phyloP scores from a whole-genome alignment of 1,284 basidiomycete genomes.

The Grifola frondosa region DNA sequence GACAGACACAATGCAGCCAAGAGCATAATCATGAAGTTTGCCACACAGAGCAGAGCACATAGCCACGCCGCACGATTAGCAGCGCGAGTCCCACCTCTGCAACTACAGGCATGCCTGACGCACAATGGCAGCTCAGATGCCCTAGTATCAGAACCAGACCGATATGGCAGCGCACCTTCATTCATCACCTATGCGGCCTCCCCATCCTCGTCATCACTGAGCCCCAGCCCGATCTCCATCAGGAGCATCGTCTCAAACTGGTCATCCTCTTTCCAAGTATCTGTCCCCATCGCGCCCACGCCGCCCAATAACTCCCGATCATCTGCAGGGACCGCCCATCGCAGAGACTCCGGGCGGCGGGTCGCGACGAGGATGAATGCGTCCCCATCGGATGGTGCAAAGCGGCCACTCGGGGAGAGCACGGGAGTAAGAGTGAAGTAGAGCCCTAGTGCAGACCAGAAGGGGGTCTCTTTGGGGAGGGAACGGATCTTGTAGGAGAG shows the following conservation, averaged over 20 bases:
- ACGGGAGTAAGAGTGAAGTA: constrained; percentile 79
- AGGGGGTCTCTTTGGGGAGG: constrained; percentile 71
- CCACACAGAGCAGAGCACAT: too few species aligned
- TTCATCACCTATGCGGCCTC: too few species aligned
- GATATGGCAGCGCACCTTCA: too few species aligned
- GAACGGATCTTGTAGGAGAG: constrained; percentile 81
- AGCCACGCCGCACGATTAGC: too few species aligned
- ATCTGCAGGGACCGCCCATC: constrained; percentile 51
- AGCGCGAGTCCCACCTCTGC: too few species aligned
- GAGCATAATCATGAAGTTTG: too few species aligned
- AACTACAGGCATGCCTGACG: too few species aligned
- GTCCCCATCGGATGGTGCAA: neutral
- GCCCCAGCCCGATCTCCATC: constrained; percentile 39
- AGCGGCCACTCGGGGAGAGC: constrained; percentile 28
- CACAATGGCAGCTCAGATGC: too few species aligned
- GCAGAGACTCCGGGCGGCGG: constrained; percentile 54
- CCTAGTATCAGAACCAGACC: too few species aligned
- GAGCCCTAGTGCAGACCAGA: constrained; percentile 80
- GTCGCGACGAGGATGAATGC: constrained; percentile 59
- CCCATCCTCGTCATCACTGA: constrained; percentile 28
- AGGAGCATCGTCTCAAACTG: constrained; percentile 69
- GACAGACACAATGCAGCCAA: too few species aligned
- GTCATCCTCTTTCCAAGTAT: constrained; percentile 52
- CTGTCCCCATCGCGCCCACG: constrained; percentile 46
- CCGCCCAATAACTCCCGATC: constrained; percentile 60